phyloP scores from a whole-genome alignment of 2,329 filamentous ascomycete genomes.

The Ophiostoma australiae region DNA sequence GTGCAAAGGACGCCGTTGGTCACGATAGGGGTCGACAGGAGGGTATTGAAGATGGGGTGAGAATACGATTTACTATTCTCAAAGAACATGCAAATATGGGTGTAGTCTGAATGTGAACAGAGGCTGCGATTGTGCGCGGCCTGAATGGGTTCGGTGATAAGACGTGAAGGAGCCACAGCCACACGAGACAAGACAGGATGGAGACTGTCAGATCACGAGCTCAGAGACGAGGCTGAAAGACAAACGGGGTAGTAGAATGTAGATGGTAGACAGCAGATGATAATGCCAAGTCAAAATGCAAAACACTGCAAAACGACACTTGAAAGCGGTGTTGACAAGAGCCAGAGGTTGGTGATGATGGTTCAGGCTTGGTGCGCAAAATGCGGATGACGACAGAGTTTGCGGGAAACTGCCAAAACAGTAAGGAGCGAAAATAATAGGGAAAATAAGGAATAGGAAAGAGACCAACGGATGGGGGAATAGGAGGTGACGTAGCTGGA shows the following conservation, averaged over 20 bases:
- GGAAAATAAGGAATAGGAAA: slow-evolving; percentile 18
- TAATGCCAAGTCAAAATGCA: background rate
- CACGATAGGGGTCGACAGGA: background rate
- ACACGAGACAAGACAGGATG: slow-evolving; percentile 6
- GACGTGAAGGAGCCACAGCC: background rate
- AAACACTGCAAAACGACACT: background rate
- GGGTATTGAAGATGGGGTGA: background rate
- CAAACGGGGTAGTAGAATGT: background rate
- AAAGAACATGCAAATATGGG: background rate
- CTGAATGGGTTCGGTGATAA: background rate
- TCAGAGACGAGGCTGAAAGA: slow-evolving; percentile 14
- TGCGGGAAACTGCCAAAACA: slow-evolving; percentile 10
- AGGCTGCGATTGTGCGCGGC: background rate
- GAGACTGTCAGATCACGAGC: background rate
- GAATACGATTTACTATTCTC: background rate
- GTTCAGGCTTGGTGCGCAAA: slow-evolving; percentile 15
- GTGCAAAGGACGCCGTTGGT: background rate
- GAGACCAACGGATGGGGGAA: background rate
- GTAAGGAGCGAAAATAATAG: slow-evolving; percentile 18
- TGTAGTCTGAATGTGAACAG: background rate
- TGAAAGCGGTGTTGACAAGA: background rate
- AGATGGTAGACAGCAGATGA: background rate
- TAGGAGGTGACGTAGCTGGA: slow-evolving; percentile 30
- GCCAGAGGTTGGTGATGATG: slow-evolving; percentile 17
- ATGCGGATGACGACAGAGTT: slow-evolving; percentile 22